Percentiles rank a stretch among this genome's conserved stretches.
phyloP scores from a whole-genome alignment of 495 filamentous ascomycete genomes.

The Penicillium bovifimosum region DNA sequence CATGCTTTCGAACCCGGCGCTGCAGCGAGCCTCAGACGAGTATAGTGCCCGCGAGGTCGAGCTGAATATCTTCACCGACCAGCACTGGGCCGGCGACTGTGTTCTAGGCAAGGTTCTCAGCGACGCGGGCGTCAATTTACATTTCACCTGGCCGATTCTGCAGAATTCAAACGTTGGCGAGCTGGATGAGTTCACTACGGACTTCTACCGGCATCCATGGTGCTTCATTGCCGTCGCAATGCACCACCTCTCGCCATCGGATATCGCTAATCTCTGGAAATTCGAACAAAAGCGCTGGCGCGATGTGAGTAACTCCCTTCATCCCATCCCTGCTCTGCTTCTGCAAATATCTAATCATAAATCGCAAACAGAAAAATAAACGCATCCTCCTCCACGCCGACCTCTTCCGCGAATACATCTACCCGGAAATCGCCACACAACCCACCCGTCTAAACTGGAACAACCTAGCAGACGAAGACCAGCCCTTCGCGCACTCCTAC shows the following conservation, averaged over 20 bases:
- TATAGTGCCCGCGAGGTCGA: slow-evolving; percentile 40
- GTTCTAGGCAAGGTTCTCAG: slow-evolving; percentile 54
- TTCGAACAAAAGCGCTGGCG: slow-evolving; percentile 39
- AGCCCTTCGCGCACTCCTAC: slow-evolving; percentile 25
- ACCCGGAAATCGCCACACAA: slow-evolving; percentile 28
- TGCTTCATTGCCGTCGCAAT: slow-evolving; percentile 52
- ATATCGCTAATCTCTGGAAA: slow-evolving; percentile 36
- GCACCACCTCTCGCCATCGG: slow-evolving; percentile 43
- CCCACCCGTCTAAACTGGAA: slow-evolving; percentile 38
- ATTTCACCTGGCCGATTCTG: slow-evolving; percentile 49
- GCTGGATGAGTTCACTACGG: slow-evolving; percentile 37
- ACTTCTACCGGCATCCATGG: slow-evolving; percentile 44
- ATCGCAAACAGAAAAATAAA: slow-evolving; percentile 25
- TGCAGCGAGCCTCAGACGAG: slow-evolving; percentile 41
- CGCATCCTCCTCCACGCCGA: slow-evolving; percentile 38
- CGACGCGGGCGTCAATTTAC: slow-evolving; percentile 47
- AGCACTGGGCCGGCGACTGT: slow-evolving; percentile 65
- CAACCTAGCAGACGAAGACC: slow-evolving; percentile 38
- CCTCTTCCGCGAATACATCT: slow-evolving; percentile 41
- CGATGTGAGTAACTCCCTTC: slow-evolving; percentile 21
- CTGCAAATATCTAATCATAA: neutral
- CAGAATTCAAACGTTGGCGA: slow-evolving; percentile 43
- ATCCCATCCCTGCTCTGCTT: neutral
- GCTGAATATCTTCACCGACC: slow-evolving; percentile 49
- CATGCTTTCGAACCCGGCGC: slow-evolving; percentile 53